Evolutionary conservation across 495 filamentous ascomycete genomes (phyloP), one percentile per base, ranked within the genome.

Genomic region (Neurospora sp.): DNA sequence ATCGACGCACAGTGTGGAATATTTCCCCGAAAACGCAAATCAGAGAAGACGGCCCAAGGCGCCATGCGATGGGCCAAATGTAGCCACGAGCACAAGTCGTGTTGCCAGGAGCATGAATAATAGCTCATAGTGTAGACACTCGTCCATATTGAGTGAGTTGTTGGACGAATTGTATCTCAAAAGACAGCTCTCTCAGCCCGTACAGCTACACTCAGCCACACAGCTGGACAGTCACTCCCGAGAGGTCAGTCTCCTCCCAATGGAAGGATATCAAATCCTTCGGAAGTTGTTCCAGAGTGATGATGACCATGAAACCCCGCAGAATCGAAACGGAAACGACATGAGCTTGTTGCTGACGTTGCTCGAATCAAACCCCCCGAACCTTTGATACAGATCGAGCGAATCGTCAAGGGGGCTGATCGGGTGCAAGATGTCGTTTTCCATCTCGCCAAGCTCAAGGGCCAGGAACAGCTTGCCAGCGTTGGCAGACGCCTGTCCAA

Each of bases 311-410:
- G 7, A 59, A 27, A 35, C 14, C 53, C 53, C 53, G 27, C 53
- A 65, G 22, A 65, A 65, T 65, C 53, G 53, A 65, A 65, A 65
- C 53, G 27, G 53, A 65, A 35, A 35, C 73, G 35, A 44, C 35
- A 41, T 73, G 73, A 73, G 69, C 35, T 70, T 61, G 20, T 71
- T 39, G 71, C 73, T 69, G 75, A 42, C 73, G 45, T 69, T 73
- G 40, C 68, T 76, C 65, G 53, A 61, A 61, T 61, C 53, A 61
- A 61, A 61, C 20, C 5, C 47, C 53, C 53, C 27, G 27, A 35
- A 61, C 27, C 53, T 61, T 16, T 16, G 53, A 18, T 61, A 35
- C 27, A 14, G 53, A 61, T 61, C 53, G 53, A 61, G 53, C 53
- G 22, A 61, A 61, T 61, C 53, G 53, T 61, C 53, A 61, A 61